Evolutionary conservation across 1,139 yeast genomes (phyloP), one percentile per base, ranked within the genome.

Genomic region (Yamadazyma diospyri): DNA sequence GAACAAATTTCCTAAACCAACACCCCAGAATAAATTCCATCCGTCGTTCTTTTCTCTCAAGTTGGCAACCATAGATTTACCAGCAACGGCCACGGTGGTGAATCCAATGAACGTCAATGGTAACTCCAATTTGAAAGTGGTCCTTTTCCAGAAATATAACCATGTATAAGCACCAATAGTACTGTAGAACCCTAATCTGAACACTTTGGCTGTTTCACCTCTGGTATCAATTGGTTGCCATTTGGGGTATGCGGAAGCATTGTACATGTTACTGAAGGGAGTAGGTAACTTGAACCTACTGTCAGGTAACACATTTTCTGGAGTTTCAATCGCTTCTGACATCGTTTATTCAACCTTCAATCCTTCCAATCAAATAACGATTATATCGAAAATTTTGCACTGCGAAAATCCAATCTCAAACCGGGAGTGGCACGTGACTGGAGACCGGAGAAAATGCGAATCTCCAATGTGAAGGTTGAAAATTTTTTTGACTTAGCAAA

Each of bases 131-230:
- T 67, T 68, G 51, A 69, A 68, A 1, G 72, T 62, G 32, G 72
- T 59, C 52, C 75, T 59, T 46, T 62, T 67, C 72, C 71, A 68
- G 35, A 69, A 50, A 49, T 65, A 66, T 41, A 69, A 59, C 70
- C 72, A 69, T 9, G 71, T 67, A 51, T 68, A 69, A 9, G 74
- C 71, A 29, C 73, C 72, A 13, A 66, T 65, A 16, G 73, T 67
- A 35, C 72, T 50, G 53, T 65, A 69, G 48, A 68, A 67, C 11
- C 68, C 56, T 38, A 65, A 57, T 45, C 57, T 58, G 46, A 68
- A 66, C 33, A 68, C 56, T 45, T 58, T 66, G 31, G 56, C 36
- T 16, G 74, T 67, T 47, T 63, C 61, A 39, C 58, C 62, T 43
- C 53, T 60, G 34, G 74, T 69, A 45, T 69, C 73, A 29, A 69